Percentiles rank a stretch among this genome's conserved stretches.
Conservation (phyloP, 306 rosid genomes). For the Cucurbita ficifolia region DNA sequence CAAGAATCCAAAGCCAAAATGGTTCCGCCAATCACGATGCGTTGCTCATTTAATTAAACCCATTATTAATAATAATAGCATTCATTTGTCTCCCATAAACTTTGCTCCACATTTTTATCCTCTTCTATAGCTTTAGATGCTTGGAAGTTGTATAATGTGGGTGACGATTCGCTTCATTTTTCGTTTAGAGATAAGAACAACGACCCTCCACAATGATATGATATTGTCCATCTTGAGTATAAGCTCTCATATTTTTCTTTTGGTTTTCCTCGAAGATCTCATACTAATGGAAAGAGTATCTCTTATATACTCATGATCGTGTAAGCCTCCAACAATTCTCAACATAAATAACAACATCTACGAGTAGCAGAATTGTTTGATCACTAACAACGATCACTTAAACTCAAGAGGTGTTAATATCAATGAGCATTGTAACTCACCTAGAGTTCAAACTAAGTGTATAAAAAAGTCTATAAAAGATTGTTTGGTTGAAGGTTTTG, state of each 20-base stretch:
- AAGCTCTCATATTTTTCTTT: too few species aligned
- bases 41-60: slow-evolving; percentile 15
- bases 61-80: neutral
- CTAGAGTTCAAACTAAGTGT: too few species aligned
- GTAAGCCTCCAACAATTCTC: neutral
- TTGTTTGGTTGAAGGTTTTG: too few species aligned
- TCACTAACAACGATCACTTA: neutral
- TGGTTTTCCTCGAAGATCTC: fast-evolving
- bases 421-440: neutral
- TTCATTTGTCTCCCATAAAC: neutral
- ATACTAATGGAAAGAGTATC: too few species aligned
- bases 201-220: too few species aligned
- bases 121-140: neutral
- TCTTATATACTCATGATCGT: too few species aligned
- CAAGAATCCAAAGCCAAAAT: slow-evolving; percentile 40
- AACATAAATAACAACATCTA: too few species aligned
- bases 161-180: neutral
- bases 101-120: neutral
- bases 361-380: neutral
- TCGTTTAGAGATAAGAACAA: too few species aligned
- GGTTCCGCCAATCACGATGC: slow-evolving; percentile 63
- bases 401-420: too few species aligned
- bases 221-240: too few species aligned
- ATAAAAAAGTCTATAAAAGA: too few species aligned
- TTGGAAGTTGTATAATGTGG: neutral